Conservation (phyloP, 352 stramenopile species). For the Phytophthora citricola region DNA sequence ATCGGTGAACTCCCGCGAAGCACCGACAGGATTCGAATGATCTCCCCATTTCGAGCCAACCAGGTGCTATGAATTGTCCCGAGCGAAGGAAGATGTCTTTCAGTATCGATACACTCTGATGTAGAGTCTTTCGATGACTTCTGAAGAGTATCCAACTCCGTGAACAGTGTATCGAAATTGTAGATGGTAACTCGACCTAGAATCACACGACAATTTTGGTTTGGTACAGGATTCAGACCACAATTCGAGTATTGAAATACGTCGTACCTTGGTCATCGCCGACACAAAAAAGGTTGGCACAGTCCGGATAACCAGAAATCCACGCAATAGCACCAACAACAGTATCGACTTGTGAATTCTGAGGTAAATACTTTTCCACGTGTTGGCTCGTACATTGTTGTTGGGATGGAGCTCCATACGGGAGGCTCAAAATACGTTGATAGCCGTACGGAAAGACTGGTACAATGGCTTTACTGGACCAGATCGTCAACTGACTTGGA, state of each 20-base stretch:
- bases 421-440: constrained; percentile 23
- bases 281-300: constrained; percentile 41
- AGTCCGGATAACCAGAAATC: constrained; percentile 24
- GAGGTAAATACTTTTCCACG: too few relatives aligned
- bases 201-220: background rate
- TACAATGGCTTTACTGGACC: constrained; percentile 41
- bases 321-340: constrained; percentile 35
- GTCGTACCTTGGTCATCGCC: constrained; percentile 47
- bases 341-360: too few relatives aligned
- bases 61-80: constrained; percentile 34
- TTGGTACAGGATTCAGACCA: background rate
- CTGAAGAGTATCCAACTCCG: constrained; percentile 5
- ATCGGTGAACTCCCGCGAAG: constrained; percentile 13
- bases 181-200: constrained; percentile 46
- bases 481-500: constrained; percentile 41
- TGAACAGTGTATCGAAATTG: constrained; percentile 24
- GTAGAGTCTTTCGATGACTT: background rate
- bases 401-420: background rate
- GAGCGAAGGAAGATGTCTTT: constrained; percentile 9
- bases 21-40: constrained; percentile 11
- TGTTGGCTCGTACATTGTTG: too few relatives aligned
- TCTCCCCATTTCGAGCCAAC: constrained; percentile 19
- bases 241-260: background rate
- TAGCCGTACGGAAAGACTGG: constrained; percentile 30
- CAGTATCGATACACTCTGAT: background rate